Base-by-base conservation (phyloP, 345 rosid species). In the Eutrema japonicum region DNA sequence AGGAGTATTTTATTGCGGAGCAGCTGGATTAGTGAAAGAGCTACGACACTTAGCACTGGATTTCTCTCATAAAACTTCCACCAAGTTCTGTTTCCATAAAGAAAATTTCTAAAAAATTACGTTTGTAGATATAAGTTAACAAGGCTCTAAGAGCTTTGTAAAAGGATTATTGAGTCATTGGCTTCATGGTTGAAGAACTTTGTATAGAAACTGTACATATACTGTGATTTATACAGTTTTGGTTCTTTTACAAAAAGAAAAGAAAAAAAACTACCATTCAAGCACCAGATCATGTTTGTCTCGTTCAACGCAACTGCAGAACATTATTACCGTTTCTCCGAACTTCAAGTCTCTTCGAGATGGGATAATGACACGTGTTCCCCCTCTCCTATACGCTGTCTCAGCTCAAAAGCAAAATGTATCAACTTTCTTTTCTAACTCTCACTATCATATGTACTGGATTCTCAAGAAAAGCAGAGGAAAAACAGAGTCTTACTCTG, bases 1-100 rank as follows among this genome's bases (percentile, higher is more conserved):
- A 88, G 94, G 94, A 37, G 94, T 88, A 62, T 88, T 88, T 68
- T 88, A 86, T 4, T 86, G 94, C 35, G 94, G 94, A 67, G 77
- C 81, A 66, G 85, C 88, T 45, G 84, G 80, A 10, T 75, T 88
- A 48, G 83, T 83, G 8, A 82, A 81, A 74, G 88, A 88, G 73
- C 79, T 88, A 27, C 77, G 82, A 18, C 81, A 85, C 12, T 79
- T 83, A 8, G 83, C 91, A 49, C 49, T 30, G 66, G 90, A 88
- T 75, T 88, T 86, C 78, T 83, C 89, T 38, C 91, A 78, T 72
- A 85, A 83, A 63, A 88, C 94, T 45, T 79, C 41, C 68, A 88
- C 91, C 56, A 88, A 78, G 68, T 88, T 88, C 79, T 74, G 73
- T 61, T 88, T 88, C 76, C 94, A 88, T 40, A 86, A 88, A 71